Conservation (phyloP, 345 rosid species). For the Brassica rapa region DNA sequence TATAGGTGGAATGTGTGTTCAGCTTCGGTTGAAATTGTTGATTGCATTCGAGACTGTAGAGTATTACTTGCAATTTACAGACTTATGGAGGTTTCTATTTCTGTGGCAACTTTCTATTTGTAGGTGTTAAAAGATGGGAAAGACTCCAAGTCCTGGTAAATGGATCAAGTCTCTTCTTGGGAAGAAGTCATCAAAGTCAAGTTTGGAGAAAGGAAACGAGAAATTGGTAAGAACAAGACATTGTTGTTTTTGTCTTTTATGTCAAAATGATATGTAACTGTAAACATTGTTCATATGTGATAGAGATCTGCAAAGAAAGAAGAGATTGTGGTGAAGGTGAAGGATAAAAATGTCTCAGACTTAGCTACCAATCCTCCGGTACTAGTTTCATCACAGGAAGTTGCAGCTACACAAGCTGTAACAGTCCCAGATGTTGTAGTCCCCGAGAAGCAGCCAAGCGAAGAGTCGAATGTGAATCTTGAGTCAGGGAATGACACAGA, state of each 20-base stretch:
- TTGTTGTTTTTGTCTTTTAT: neutral
- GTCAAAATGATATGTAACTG: slow-evolving; percentile 13
- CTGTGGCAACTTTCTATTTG: slow-evolving; percentile 9
- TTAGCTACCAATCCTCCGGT: slow-evolving; percentile 34
- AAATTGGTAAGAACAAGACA: slow-evolving; percentile 45
- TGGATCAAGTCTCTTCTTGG: slow-evolving; percentile 74
- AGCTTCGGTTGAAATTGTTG: neutral
- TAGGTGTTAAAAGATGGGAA: slow-evolving; percentile 54
- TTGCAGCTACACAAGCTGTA: slow-evolving; percentile 33
- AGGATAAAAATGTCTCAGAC: slow-evolving; percentile 44
- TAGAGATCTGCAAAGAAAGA: slow-evolving; percentile 59
- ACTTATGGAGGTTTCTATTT: slow-evolving; percentile 31
- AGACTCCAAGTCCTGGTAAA: slow-evolving; percentile 74
- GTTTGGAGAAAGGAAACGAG: slow-evolving; percentile 51
- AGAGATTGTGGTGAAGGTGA: slow-evolving; percentile 50
- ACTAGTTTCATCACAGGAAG: slow-evolving; percentile 38
- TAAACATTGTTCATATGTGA: slow-evolving; percentile 16
- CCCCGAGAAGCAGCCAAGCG: slow-evolving; percentile 36
- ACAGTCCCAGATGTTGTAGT: slow-evolving; percentile 35
- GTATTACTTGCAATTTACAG: neutral
- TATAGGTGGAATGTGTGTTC: neutral
- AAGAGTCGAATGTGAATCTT: slow-evolving; percentile 17
- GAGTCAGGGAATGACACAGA: slow-evolving; percentile 48
- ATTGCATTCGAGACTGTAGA: neutral
- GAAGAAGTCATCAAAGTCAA: slow-evolving; percentile 71